Base-by-base conservation (phyloP, 371 early-diverging fungal species). In the Mucor mucedo region DNA sequence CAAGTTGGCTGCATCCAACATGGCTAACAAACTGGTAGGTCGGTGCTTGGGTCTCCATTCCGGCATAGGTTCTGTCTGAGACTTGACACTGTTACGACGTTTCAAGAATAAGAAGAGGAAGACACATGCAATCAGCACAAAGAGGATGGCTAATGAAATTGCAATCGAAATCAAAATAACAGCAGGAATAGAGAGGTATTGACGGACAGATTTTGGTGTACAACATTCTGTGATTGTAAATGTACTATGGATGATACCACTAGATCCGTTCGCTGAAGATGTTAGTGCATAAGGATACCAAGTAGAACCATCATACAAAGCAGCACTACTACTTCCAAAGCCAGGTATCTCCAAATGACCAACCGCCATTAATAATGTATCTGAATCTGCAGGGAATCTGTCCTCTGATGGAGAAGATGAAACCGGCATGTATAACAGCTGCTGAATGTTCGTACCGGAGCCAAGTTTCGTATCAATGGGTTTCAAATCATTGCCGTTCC, bases 161-260 rank as follows among this genome's bases (percentile, higher is more conserved):
- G 87, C 91, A 33, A 89, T 76, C 13, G 93, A 87, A 44, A 92
- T 87, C 14, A 92, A 70, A 41, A 93, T 85, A 4, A 93, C 89
- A 32, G 88, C 79, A 5, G 88, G 86, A 0, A 87, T 68, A 2
- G 91, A 79, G 14, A 86, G 64, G 57, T 76, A 76, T 14, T 33
- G 52, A 29, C 53, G 64, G 3, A n/a, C 52, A 11, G 39, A 41
- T 27, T 42, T 60, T 4, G 60, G 65, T 11, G 69, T 76, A 40
- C 76, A 76, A 33, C 73, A 77, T 3, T 42, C 54, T 0, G 66
- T 41, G 30, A 71, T 52, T 55, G 62, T 73, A 58, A 66, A 75
- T 52, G 39, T 73, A 28, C 21, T 55, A 9, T 49, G 47, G 27
- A 77, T 61, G 4, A 30, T 54, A 6, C 82, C 79, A 9, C 75